Evolutionary conservation across 108 stramenopile species (phyloP).

Genomic region (Nitzschia sp.): DNA sequence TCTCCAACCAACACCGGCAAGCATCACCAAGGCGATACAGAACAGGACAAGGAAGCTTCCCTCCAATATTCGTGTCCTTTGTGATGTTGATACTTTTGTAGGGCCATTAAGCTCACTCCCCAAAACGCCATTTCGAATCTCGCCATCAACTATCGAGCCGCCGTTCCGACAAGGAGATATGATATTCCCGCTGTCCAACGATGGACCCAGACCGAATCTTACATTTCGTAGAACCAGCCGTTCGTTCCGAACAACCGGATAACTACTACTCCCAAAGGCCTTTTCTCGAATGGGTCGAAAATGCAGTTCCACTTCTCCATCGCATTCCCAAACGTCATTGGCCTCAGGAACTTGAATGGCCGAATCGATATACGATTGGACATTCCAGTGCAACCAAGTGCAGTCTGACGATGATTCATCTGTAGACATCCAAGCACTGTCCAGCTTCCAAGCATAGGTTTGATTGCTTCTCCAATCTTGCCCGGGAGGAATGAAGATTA

Average conservation of each 20-base stretch:
- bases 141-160: background rate
- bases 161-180: background rate
- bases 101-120: background rate
- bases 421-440: slow-evolving; percentile 12
- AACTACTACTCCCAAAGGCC: background rate
- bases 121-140: background rate
- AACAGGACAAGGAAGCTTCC: background rate
- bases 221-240: background rate
- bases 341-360: slow-evolving; percentile 1
- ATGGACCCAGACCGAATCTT: background rate
- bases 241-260: background rate
- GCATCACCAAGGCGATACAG: background rate
- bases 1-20: background rate
- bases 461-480: slow-evolving; percentile 8
- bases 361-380: slow-evolving; percentile 4
- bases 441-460: slow-evolving; percentile 16
- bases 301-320: background rate
- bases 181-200: background rate
- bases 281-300: background rate
- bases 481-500: slow-evolving; percentile 1
- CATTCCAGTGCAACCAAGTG: slow-evolving; percentile 12
- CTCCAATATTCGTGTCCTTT: background rate
- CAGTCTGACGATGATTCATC: background rate
- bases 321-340: background rate
- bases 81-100: background rate